phyloP scores from a whole-genome alignment of 305 asterid genomes.

The Ilex paraguariensis region DNA sequence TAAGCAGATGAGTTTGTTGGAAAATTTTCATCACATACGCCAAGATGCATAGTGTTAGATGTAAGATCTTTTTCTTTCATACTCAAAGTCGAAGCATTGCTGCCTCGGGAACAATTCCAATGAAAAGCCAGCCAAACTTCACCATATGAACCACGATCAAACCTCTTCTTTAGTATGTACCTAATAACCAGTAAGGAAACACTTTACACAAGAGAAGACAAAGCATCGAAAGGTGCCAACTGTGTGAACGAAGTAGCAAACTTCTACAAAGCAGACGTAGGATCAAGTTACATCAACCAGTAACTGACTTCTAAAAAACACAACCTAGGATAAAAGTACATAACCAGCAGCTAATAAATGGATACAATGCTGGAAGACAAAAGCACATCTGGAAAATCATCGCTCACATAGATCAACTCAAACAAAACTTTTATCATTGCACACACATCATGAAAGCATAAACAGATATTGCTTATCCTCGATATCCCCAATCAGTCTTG shows the following conservation, averaged over 20 bases:
- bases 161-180: constrained; percentile 91
- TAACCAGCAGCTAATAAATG: no score
- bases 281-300: no score
- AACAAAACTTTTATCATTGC: no score
- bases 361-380: no score
- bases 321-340: no score
- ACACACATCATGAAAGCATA: no score
- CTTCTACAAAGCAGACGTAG: no score
- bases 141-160: constrained; percentile 96
- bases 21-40: constrained; percentile 35
- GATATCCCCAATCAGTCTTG: no score
- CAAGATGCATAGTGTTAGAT: constrained; percentile 25
- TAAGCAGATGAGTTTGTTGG: constrained; percentile 27
- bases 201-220: neutral
- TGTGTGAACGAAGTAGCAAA: neutral
- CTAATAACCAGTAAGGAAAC: constrained; percentile 23
- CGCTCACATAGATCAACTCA: no score
- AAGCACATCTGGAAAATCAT: no score
- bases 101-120: constrained; percentile 80
- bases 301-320: no score
- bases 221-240: neutral
- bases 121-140: constrained; percentile 99
- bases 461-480: no score
- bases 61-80: constrained; percentile 28
- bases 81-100: constrained; percentile 32